Percentiles rank a stretch among this genome's conserved stretches.
Evolutionary conservation across 495 filamentous ascomycete species (phyloP).

Genomic region (Penicillium psychrofluorescens): DNA sequence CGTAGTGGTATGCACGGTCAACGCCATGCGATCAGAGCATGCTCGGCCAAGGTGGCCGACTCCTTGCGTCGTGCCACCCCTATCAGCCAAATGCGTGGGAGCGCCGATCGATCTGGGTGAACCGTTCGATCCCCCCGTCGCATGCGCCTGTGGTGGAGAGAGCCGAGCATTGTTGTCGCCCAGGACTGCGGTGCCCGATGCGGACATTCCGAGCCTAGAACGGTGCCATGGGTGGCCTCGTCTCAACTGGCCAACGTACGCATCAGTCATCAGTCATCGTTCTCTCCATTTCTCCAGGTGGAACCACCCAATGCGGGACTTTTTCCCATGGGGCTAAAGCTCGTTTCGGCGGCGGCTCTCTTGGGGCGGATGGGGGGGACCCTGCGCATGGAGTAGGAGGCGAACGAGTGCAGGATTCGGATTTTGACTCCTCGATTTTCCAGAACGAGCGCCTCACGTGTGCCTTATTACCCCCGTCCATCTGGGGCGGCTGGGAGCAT

Average conservation of each 20-base stretch:
- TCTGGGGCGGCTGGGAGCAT: background rate
- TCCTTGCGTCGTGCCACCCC: constrained; percentile 16
- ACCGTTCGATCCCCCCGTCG: constrained; percentile 6
- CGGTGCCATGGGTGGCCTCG: constrained; percentile 1
- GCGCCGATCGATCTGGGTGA: too few relatives aligned
- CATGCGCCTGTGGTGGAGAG: constrained; percentile 1
- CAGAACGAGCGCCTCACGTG: too few relatives aligned
- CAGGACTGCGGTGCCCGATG: constrained; percentile 1
- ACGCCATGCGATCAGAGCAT: constrained; percentile 11
- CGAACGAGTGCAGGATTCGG: background rate
- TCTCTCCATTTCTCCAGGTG: background rate
- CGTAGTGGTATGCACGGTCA: too few relatives aligned
- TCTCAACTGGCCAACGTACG: background rate
- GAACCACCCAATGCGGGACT: constrained; percentile 5
- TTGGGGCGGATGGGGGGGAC: background rate
- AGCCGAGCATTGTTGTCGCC: background rate
- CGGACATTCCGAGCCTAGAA: constrained; percentile 8
- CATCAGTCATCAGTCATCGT: constrained; percentile 5
- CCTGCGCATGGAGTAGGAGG: too few relatives aligned
- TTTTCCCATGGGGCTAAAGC: background rate
- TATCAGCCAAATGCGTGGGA: background rate
- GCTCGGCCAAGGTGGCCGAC: background rate
- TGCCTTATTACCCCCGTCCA: background rate
- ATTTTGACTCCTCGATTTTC: background rate
- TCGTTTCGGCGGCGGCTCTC: too few relatives aligned